Conservation (phyloP, 352 stramenopile genomes). For the Thraustochytrium striatum region DNA sequence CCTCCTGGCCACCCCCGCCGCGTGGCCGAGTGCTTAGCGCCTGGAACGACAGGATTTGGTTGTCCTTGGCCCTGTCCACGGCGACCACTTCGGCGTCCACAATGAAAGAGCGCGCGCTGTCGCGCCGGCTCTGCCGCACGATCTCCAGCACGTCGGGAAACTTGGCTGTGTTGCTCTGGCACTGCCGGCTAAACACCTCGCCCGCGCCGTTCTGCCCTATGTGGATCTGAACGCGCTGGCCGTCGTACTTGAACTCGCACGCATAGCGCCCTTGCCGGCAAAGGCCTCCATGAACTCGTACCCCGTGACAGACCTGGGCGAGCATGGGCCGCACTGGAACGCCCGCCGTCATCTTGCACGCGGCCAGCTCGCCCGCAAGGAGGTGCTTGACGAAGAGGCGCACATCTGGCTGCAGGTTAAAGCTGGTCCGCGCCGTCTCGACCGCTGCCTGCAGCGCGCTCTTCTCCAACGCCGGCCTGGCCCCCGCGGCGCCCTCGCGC, state of each 20-base stretch:
- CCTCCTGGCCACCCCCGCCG: conserved; percentile 20
- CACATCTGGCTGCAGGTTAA: conserved; percentile 10
- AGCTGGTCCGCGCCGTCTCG: neutral
- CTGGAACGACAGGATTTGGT: conserved; percentile 59
- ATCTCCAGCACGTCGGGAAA: conserved; percentile 50
- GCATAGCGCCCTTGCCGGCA: conserved; percentile 35
- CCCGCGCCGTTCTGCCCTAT: neutral
- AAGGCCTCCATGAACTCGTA: conserved; percentile 54
- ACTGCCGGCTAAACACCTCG: conserved; percentile 48
- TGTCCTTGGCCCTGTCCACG: conserved; percentile 41
- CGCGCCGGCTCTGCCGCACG: too few species aligned
- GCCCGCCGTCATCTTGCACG: conserved; percentile 54
- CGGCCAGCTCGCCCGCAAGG: conserved; percentile 49
- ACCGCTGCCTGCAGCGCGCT: neutral
- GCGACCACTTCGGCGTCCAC: conserved; percentile 52
- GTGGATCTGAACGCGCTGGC: conserved; percentile 50
- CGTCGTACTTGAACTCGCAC: conserved; percentile 58
- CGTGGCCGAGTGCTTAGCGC: conserved; percentile 52
- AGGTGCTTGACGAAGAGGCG: conserved; percentile 47
- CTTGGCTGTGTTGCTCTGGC: conserved; percentile 41
- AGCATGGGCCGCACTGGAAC: conserved; percentile 60
- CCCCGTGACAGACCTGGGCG: conserved; percentile 55
- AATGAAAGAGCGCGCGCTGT: conserved; percentile 3
- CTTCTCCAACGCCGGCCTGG: neutral
- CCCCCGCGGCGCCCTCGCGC: neutral